Evolutionary conservation across 163 green algal species (phyloP).

Genomic region (Trebouxiophyceae sp.): DNA sequence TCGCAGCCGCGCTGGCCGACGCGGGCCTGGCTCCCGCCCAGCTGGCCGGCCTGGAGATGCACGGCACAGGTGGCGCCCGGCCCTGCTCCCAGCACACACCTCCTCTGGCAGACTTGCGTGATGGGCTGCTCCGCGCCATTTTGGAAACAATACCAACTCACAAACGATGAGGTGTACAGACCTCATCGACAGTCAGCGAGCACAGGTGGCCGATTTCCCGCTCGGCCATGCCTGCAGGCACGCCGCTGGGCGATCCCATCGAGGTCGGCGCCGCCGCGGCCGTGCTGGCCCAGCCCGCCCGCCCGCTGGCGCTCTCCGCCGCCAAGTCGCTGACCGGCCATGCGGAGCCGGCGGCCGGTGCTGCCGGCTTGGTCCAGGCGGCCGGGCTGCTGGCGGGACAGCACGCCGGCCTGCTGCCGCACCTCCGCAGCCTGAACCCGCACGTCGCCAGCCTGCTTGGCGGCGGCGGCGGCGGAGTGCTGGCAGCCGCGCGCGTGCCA

Average conservation of each 20-base stretch:
- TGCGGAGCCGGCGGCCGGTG: conserved; percentile 71
- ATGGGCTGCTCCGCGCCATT: no score
- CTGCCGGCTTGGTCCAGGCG: conserved; percentile 30
- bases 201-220: no score
- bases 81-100: conserved; percentile 25
- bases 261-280: conserved; percentile 60
- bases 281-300: conserved; percentile 29
- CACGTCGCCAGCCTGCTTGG: conserved; percentile 21
- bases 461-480: background rate
- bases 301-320: conserved; percentile 18
- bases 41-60: conserved; percentile 55
- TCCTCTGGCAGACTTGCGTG: no score
- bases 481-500: conserved; percentile 2
- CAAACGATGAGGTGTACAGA: no score
- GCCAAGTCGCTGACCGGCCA: conserved; percentile 72
- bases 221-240: no score
- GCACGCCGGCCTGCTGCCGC: background rate
- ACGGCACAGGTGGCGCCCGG: no score
- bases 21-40: conserved; percentile 23
- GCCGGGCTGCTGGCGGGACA: background rate
- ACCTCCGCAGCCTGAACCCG: conserved; percentile 51
- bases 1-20: conserved; percentile 36
- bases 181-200: no score
- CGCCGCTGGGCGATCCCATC: conserved; percentile 69
- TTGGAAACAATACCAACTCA: no score